Conservation (phyloP, 176 grass and related monocot species). For the Poa pratensis region DNA sequence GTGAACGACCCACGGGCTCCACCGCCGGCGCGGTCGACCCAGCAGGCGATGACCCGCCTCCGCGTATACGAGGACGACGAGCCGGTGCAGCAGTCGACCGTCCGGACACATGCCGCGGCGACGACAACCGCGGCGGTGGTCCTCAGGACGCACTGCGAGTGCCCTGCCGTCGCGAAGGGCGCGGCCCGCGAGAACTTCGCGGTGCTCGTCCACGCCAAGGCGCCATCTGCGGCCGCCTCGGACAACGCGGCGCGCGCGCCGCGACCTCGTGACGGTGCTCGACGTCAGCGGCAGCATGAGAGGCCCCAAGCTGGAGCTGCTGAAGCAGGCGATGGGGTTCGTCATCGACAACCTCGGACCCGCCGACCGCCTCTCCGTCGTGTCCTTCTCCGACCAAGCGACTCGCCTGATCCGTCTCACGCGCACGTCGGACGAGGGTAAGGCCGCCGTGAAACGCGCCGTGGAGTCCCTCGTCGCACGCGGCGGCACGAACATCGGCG, state of each 20-base stretch:
- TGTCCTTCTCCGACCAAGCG: background rate
- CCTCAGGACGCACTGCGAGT: constrained; percentile 44
- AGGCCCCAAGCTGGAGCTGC: constrained; percentile 19
- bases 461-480: background rate
- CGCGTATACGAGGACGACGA: background rate
- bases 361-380: background rate
- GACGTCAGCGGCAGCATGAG: constrained; percentile 55
- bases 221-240: background rate
- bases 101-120: background rate
- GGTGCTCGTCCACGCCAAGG: constrained; percentile 42
- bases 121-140: background rate
- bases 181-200: constrained; percentile 27
- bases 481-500: background rate
- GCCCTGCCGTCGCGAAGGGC: constrained; percentile 32
- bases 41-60: background rate
- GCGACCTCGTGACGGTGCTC: constrained; percentile 50
- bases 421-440: background rate
- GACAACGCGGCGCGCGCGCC: constrained; percentile 22
- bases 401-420: background rate
- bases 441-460: background rate
- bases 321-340: constrained; percentile 6
- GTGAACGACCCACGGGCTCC: background rate
- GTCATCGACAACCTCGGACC: background rate
- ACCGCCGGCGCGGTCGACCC: background rate
- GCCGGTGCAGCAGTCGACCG: background rate